Percentiles rank a stretch among this genome's conserved stretches.
These are phyloP conservation scores for Coemansia sp. DNA, from an alignment of 192 early-diverging fungal species.

Conservation along the genomic window DNA sequence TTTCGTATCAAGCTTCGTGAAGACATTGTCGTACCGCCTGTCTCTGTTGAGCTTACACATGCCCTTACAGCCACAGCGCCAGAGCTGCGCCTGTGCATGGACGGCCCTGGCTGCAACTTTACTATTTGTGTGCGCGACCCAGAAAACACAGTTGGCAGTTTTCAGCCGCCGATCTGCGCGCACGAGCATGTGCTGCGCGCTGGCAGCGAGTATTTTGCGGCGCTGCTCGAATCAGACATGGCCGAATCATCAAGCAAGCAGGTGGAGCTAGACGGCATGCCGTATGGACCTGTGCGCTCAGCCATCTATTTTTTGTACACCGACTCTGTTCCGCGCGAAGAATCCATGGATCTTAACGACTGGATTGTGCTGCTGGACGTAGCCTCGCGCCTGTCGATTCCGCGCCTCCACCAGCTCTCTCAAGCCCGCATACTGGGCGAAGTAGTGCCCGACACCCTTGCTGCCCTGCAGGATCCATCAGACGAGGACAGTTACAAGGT, in stretches of 20 bases:
- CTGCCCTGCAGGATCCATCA: neutral
- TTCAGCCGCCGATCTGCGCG: slow-evolving; percentile 45
- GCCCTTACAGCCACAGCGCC: neutral
- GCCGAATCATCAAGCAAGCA: slow-evolving; percentile 27
- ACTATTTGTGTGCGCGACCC: slow-evolving; percentile 34
- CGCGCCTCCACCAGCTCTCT: slow-evolving; percentile 35
- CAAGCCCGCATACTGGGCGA: slow-evolving; percentile 26
- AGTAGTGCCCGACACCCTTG: neutral
- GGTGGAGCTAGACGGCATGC: slow-evolving; percentile 39
- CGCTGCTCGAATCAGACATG: slow-evolving; percentile 41
- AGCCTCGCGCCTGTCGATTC: slow-evolving; percentile 36
- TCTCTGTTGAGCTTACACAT: slow-evolving; percentile 5
- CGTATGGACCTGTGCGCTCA: slow-evolving; percentile 42
- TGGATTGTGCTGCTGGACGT: slow-evolving; percentile 39
- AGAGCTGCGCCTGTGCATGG: slow-evolving; percentile 18
- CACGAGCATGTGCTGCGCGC: slow-evolving; percentile 38
- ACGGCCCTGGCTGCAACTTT: slow-evolving; percentile 33
- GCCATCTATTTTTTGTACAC: slow-evolving; percentile 45
- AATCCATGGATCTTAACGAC: slow-evolving; percentile 17
- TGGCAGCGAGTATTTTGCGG: slow-evolving; percentile 52
- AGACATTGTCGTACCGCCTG: slow-evolving; percentile 18
- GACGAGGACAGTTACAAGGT: slow-evolving; percentile 3
- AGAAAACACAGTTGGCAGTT: slow-evolving; percentile 35
- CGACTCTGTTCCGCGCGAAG: slow-evolving; percentile 16
- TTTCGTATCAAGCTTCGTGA: slow-evolving; percentile 44